phyloP scores from a whole-genome alignment of 805 yeast species.

The Cyberlindnera saturnus region DNA sequence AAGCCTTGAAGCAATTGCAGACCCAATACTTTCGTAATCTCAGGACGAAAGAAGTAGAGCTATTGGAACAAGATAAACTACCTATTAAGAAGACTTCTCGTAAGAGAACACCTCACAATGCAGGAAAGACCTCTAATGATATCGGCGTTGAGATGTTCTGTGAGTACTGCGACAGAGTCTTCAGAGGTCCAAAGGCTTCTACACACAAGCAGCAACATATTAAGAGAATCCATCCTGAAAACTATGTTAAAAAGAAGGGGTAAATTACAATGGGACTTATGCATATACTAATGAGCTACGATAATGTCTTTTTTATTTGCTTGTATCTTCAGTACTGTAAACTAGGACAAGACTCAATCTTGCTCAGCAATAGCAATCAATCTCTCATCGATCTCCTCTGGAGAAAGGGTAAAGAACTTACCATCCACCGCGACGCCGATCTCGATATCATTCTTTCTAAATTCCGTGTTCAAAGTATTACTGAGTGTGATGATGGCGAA shows the following conservation, averaged over 20 bases:
- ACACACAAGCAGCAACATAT: conserved; percentile 46
- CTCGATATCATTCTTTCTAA: conserved; percentile 89
- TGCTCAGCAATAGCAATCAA: conserved; percentile 93
- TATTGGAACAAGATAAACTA: neutral
- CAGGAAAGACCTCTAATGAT: conserved; percentile 14
- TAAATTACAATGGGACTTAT: conserved; percentile 23
- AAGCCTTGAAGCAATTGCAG: neutral
- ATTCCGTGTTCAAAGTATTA: conserved; percentile 85
- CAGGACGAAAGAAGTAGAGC: neutral
- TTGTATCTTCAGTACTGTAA: too few species aligned
- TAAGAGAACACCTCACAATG: conserved; percentile 12
- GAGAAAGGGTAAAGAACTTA: conserved; percentile 65
- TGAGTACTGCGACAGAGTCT: conserved; percentile 35
- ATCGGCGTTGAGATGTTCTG: conserved; percentile 30
- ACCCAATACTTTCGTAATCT: neutral
- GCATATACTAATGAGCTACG: too few species aligned
- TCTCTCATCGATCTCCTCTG: conserved; percentile 92
- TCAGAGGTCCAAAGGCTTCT: conserved; percentile 40
- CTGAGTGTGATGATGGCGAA: conserved; percentile 82
- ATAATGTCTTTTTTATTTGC: too few species aligned
- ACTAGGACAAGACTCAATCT: conserved; percentile 44
- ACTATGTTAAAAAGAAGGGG: conserved; percentile 40
- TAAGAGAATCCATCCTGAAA: conserved; percentile 38
- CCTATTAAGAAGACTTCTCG: neutral
- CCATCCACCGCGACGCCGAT: conserved; percentile 77